A percentile compares a stretch with the other conserved stretches of the same genome.
These are phyloP conservation scores for Hypoxylon sp. DNA, from an alignment of 2,329 filamentous ascomycete species.

Conservation along the genomic window DNA sequence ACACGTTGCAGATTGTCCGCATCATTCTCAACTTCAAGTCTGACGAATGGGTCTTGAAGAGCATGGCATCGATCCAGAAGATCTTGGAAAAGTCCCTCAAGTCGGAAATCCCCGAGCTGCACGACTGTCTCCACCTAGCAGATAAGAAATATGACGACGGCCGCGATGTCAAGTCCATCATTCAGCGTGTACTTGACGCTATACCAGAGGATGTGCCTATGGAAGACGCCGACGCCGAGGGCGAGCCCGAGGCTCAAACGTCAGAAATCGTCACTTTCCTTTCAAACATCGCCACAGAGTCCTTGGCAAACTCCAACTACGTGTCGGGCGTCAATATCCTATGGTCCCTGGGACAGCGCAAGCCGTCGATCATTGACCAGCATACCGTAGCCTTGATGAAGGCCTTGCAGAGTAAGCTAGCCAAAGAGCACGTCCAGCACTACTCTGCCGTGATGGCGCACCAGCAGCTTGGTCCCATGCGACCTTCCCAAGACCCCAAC, in stretches of 20 bases:
- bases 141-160: constrained; percentile 75
- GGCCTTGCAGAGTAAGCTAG: constrained; percentile 88
- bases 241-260: constrained; percentile 79
- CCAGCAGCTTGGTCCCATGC: constrained; percentile 52
- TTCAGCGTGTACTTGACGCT: constrained; percentile 86
- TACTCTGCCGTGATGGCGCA: constrained; percentile 67
- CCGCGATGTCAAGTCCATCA: constrained; percentile 74
- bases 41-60: constrained; percentile 88
- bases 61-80: constrained; percentile 80
- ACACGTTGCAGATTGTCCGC: constrained; percentile 90
- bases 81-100: constrained; percentile 88
- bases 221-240: constrained; percentile 82
- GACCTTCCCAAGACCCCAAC: constrained; percentile 61
- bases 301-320: constrained; percentile 80
- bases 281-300: constrained; percentile 86
- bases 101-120: constrained; percentile 88
- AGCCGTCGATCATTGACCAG: constrained; percentile 85
- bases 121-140: constrained; percentile 84
- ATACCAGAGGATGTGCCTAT: constrained; percentile 81
- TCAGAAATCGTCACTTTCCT: constrained; percentile 89
- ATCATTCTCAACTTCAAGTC: constrained; percentile 88
- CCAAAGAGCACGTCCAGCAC: constrained; percentile 88
- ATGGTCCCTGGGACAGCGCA: constrained; percentile 88
- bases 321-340: constrained; percentile 90
- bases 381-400: constrained; percentile 93